phyloP scores from a whole-genome alignment of 2,329 filamentous ascomycete species.

The Beauveria scarabaeidicola region DNA sequence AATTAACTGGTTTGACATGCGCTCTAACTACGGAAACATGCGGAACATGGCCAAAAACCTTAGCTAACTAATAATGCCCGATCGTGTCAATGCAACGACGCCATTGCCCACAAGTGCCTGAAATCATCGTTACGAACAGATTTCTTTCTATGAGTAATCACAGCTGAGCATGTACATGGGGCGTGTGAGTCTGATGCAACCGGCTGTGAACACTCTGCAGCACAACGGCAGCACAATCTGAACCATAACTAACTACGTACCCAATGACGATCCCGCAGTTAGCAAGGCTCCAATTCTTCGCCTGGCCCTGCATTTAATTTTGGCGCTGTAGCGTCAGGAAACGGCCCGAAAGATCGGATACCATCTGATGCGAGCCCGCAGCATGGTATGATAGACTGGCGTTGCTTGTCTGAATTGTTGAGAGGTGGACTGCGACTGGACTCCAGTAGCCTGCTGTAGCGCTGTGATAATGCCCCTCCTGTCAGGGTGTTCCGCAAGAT shows the following conservation, averaged over 20 bases:
- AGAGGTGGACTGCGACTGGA: not conserved
- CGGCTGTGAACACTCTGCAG: not conserved
- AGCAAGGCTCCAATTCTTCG: not conserved
- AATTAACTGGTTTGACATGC: not conserved
- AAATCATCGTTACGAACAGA: not conserved
- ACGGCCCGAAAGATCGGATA: not conserved
- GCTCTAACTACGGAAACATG: conserved; percentile 12
- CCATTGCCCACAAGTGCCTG: not conserved
- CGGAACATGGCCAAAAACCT: conserved; percentile 6
- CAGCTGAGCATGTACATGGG: no score
- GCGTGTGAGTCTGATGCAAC: not conserved
- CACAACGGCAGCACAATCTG: not conserved
- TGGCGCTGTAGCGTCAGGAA: not conserved
- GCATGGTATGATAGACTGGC: not conserved
- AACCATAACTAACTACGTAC: not conserved
- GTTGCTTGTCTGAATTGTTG: not conserved
- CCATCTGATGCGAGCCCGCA: not conserved
- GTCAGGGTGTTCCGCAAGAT: no score
- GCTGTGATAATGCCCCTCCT: not conserved
- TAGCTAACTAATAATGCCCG: not conserved
- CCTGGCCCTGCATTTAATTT: not conserved
- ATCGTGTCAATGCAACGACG: not conserved
- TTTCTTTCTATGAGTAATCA: not conserved
- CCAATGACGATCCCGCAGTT: not conserved
- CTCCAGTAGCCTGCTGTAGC: not conserved